Evolutionary conservation across 192 early-diverging fungal species (phyloP), one percentile per base, ranked within the genome.

Genomic region (Funneliformis geosporum): DNA sequence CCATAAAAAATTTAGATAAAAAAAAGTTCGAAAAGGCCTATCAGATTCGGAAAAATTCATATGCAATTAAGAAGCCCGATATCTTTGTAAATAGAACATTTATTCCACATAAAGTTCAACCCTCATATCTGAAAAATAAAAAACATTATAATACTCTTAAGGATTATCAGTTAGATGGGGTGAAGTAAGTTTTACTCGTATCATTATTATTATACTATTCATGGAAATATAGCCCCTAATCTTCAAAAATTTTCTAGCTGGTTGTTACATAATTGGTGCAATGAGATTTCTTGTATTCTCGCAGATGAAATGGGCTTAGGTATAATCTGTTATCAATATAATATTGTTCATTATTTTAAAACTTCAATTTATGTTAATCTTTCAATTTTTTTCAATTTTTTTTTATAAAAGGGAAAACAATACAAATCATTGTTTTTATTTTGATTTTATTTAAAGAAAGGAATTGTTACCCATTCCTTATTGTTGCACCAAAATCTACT

Each of bases 281-380:
- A 88, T 44, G 47, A 83, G 10, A 82, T 84, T 43, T 85, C 89
- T 28, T 91, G 89, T 72, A 90, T 93, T 77, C 76, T 93, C 33
- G 92, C 93, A 18, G 92, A 94, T 82, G 92, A 93, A 70, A 94
- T 93, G 92, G 93, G 93, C 8, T 73, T 94, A 46, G 93, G 90
- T 64, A 69, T 18, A n/a, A 69, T 42, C 16, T 68, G 8, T 40
- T 39, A 39, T 23, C 18, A n/a, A 69, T 42, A 8, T 69, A 68
- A 7, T 43, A 39, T 40, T n/a, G 9, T 69, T 40, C 33, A 21
- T n/a, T n/a, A 39, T n/a, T 40, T 18, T 42, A 25, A 12, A 67
- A 40, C 5, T 38, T 21, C 23, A 69, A 16, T 21, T 42, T 42
- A 38, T 8, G 21, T 39, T 40, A 0, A 40, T 43, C 14, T 40